Evolutionary conservation across 2,329 filamentous ascomycete species (phyloP), one percentile per base, ranked within the genome.

Genomic region (Aureobasidium sp.): DNA sequence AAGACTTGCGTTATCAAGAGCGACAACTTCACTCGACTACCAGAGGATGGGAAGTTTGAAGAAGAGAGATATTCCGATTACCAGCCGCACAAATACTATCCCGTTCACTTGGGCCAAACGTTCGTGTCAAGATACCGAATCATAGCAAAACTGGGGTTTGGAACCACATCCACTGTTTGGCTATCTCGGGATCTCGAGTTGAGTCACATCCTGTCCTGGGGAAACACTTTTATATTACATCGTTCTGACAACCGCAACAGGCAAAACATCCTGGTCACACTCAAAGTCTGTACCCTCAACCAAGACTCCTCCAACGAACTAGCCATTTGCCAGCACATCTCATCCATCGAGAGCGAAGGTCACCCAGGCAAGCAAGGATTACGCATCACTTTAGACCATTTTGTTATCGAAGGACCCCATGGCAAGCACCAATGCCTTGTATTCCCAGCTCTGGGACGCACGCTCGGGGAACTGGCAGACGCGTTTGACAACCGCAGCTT

Each of bases 131-230:
- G 67, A 19, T 78, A 77, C 62, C 67, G 71, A 40, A 66, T 75
- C 33, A 65, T 77, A 10, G 71, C 70, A 35, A 79, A 79, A 61
- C 69, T 78, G 13, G 76, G 76, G 27, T 76, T 73, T 63, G 76
- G 76, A 5, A 68, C 67, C 4, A 66, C 64, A 42, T 76, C 76
- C 6, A 78, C 75, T 0, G 72, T 75, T 5, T 79, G 76, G 76
- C 70, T 78, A 0, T 71, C 70, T 47, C 69, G 65, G 27, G 74
- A 77, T 68, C 68, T 75, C 21, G 40, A 10, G 53, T 57, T 29
- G 17, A 33, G 38, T 19, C 35, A 2, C 27, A 57, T 45, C 35
- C 17, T n/a, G n/a, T n/a, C n/a, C n/a, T n/a, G n/a, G n/a, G n/a
- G n/a, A n/a, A n/a, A n/a, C n/a, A n/a, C n/a, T n/a, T n/a, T n/a